These are phyloP conservation scores for Clathrospora elynae DNA, from an alignment of 2,329 filamentous ascomycete species.

Conservation along the genomic window DNA sequence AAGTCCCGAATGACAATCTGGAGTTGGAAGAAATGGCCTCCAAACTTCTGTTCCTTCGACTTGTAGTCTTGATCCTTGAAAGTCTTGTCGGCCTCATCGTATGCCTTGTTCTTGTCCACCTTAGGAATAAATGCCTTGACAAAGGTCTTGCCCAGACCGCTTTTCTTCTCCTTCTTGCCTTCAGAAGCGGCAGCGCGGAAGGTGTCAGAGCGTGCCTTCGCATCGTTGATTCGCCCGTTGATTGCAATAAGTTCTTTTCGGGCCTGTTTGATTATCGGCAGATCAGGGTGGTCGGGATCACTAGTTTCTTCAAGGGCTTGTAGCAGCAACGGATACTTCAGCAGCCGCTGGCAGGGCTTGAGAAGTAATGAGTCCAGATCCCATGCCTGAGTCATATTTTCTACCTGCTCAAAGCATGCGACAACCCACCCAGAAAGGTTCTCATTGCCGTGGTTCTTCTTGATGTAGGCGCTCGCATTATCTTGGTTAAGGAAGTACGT, in stretches of 20 bases:
- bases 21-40: conserved; percentile 87
- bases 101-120: conserved; percentile 81
- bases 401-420: conserved; percentile 90
- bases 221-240: conserved; percentile 79
- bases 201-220: conserved; percentile 91
- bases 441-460: conserved; percentile 59
- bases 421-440: conserved; percentile 79
- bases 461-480: conserved; percentile 65
- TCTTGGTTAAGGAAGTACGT: conserved; percentile 69
- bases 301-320: conserved; percentile 80
- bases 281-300: conserved; percentile 81
- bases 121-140: conserved; percentile 89
- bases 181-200: conserved; percentile 56
- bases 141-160: conserved; percentile 68
- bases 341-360: conserved; percentile 92
- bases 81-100: conserved; percentile 64
- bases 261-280: conserved; percentile 70
- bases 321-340: conserved; percentile 90
- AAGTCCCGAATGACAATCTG: conserved; percentile 93
- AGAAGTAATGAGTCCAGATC: conserved; percentile 94
- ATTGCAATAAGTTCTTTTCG: conserved; percentile 70
- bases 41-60: conserved; percentile 81
- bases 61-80: conserved; percentile 83
- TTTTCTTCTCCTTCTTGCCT: conserved; percentile 45
- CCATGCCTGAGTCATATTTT: conserved; percentile 92